Percentiles rank a stretch among this genome's conserved stretches.
phyloP scores from a whole-genome alignment of 192 early-diverging fungal species.

The Mycoemilia scoparia region DNA sequence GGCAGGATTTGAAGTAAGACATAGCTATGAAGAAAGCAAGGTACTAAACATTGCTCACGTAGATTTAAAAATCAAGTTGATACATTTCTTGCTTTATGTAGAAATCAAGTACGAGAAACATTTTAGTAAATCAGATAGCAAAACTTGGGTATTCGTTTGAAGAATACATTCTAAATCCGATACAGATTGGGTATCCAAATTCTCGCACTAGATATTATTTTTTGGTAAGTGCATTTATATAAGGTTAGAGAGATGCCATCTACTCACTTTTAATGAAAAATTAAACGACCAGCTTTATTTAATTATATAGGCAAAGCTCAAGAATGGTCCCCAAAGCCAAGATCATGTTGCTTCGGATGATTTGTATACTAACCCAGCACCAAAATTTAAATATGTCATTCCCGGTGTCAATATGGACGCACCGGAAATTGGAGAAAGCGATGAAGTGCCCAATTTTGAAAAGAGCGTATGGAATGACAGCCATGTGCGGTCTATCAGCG shows the following conservation, averaged over 20 bases:
- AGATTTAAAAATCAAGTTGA: background rate
- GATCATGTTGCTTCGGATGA: conserved; percentile 22
- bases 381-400: conserved; percentile 11
- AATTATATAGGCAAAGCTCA: conserved; percentile 8
- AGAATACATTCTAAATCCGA: conserved; percentile 55
- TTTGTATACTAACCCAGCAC: conserved; percentile 30
- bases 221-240: conserved; percentile 19
- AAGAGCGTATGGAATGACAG: conserved; percentile 21
- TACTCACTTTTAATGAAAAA: background rate
- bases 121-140: conserved; percentile 33
- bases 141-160: conserved; percentile 41
- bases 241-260: background rate
- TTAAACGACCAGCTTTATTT: background rate
- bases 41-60: conserved; percentile 13
- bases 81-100: background rate
- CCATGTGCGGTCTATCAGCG: conserved; percentile 20
- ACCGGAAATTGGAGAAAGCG: conserved; percentile 12
- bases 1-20: conserved; percentile 69
- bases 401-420: conserved; percentile 13
- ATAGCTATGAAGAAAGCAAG: conserved; percentile 10
- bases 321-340: background rate
- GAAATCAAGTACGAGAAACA: conserved; percentile 37
- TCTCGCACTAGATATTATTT: conserved; percentile 63
- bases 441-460: conserved; percentile 24
- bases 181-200: conserved; percentile 60